These are phyloP conservation scores for Yarrowia divulgata DNA, from an alignment of 805 yeast genomes.

Conservation along the genomic window DNA sequence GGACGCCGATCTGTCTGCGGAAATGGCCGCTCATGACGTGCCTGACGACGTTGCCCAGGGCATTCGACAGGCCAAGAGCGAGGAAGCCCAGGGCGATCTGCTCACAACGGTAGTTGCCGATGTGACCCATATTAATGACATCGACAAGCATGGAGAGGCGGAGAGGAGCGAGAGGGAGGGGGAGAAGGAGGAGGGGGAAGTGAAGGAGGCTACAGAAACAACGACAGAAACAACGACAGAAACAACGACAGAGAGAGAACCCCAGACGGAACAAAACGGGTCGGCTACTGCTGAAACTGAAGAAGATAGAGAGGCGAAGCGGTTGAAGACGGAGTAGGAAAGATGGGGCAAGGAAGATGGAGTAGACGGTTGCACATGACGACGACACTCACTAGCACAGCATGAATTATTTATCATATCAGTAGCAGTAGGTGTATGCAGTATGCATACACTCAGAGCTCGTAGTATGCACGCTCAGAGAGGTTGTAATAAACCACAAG, in stretches of 20 bases:
- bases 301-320: slow-evolving; percentile 27
- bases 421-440: background rate
- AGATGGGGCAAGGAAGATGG: slow-evolving; percentile 34
- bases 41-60: slow-evolving; percentile 1
- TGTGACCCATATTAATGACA: background rate
- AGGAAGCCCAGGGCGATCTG: background rate
- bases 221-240: background rate
- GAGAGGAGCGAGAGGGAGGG: background rate
- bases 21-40: slow-evolving; percentile 23
- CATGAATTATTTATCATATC: slow-evolving; percentile 28
- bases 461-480: too few relatives aligned
- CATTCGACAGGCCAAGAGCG: slow-evolving; percentile 2
- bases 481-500: too few relatives aligned
- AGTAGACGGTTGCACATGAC: background rate
- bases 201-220: background rate
- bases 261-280: background rate
- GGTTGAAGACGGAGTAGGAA: slow-evolving; percentile 25
- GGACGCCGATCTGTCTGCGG: slow-evolving; percentile 12
- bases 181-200: background rate
- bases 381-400: slow-evolving; percentile 11
- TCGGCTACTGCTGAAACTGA: background rate
- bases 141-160: background rate
- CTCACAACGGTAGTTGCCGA: slow-evolving; percentile 4
- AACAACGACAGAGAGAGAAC: background rate
- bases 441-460: too few relatives aligned